These are phyloP conservation scores for Atkinsonella texensis DNA, from an alignment of 2,329 filamentous ascomycete species.

Conservation along the genomic window DNA sequence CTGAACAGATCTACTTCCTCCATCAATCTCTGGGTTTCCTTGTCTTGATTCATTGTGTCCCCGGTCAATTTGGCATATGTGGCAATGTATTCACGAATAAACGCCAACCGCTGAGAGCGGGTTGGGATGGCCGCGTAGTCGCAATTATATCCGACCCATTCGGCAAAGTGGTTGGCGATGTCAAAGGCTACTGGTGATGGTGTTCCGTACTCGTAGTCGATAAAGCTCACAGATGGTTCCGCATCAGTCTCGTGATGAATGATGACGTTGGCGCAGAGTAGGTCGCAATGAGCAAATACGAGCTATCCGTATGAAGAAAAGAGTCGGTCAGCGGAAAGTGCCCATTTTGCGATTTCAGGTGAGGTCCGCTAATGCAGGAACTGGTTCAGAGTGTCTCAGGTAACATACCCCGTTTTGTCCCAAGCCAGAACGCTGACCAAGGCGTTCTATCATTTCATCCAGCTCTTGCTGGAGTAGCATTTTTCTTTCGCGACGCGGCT, in stretches of 20 bases:
- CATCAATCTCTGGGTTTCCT: constrained; percentile 57
- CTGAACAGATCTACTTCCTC: constrained; percentile 78
- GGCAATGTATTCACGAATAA: constrained; percentile 71
- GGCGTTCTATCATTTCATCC: constrained; percentile 51
- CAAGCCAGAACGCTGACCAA: constrained; percentile 67
- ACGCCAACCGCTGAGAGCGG: constrained; percentile 60
- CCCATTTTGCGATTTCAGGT: neutral
- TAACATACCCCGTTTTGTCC: constrained; percentile 58
- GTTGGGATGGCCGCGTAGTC: constrained; percentile 78
- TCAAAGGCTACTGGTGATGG: constrained; percentile 93
- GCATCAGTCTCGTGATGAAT: constrained; percentile 40
- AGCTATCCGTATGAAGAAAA: constrained; percentile 36
- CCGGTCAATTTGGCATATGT: constrained; percentile 51
- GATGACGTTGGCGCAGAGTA: constrained; percentile 94
- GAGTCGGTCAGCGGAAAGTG: constrained; percentile 6
- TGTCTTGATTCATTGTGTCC: constrained; percentile 36
- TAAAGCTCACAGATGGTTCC: constrained; percentile 52
- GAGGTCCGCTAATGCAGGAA: neutral
- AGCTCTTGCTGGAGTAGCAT: constrained; percentile 63
- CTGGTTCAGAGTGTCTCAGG: neutral
- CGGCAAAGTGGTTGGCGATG: constrained; percentile 93
- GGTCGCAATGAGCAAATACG: constrained; percentile 89
- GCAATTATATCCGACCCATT: constrained; percentile 96
- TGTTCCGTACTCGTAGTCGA: constrained; percentile 97
- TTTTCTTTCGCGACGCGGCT: constrained; percentile 55